Base-by-base conservation (phyloP, 768 basidiomycete species). In the Tremella fuciformis region DNA sequence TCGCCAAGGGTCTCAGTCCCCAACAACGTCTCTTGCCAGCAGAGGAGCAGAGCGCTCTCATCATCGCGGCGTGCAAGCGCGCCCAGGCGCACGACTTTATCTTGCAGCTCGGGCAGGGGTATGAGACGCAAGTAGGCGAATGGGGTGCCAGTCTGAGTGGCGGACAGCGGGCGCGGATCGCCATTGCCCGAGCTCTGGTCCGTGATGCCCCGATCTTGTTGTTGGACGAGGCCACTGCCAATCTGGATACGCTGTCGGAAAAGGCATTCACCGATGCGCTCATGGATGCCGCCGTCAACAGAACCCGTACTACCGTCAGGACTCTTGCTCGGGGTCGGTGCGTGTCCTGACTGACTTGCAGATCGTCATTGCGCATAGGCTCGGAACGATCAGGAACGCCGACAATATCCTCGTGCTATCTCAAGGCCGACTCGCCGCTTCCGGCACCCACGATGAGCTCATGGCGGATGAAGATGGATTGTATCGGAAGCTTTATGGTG, bases 371-470 rank as follows among this genome's bases (percentile, higher is more conserved):
- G 42, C 42, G 4, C 42, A 46, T 46, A 4, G 42, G 42, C 22
- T 46, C n/a, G n/a, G n/a, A 4, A 46, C 42, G 8, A 46, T 46
- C 42, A n/a, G 16, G 22, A 46, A 46, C n/a, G 42, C 42, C 22
- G 42, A 46, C 22, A 46, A 18, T 15, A 46, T 46, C 6, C 22
- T 18, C 42, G n/a, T n/a, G 7, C 42, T 46, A 6, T n/a, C 42
- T 15, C n/a, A 22, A 18, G 42, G 42, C 16, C 42, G 22, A 6
- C n/a, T 46, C 6, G 42, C 22, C 8, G 42, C n/a, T 4, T 18
- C n/a, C n/a, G 42, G 42, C n/a, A 46, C 42, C n/a, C 42, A 46
- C 22, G 42, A 46, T 15, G 42, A 46, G 42, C 22, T 46, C 7
- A 18, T 46, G 22, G 42, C 42, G 29, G 29, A 34, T 11, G 29